A percentile compares a stretch with the other conserved stretches of the same genome.
Evolutionary conservation across 208 protist genomes (phyloP).

Genomic region (Trypanosoma avium): DNA sequence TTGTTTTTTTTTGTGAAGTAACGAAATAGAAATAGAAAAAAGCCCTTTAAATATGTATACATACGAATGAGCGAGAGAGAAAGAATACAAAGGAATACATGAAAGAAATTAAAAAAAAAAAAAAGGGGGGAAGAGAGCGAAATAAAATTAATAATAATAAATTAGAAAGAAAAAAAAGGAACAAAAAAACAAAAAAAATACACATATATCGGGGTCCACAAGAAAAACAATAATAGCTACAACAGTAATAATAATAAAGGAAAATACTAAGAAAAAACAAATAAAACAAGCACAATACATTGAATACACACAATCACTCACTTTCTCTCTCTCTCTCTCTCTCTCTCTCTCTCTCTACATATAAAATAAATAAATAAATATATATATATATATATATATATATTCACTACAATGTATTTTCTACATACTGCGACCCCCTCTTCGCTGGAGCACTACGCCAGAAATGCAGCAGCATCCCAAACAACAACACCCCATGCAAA

Average conservation of each 20-base stretch:
- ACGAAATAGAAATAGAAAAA: too few species aligned
- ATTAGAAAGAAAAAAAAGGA: neutral
- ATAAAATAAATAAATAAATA: conserved; percentile 25
- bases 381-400: neutral
- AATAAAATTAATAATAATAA: conserved; percentile 8
- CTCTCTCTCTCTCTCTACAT: too few species aligned
- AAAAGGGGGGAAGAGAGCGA: too few species aligned
- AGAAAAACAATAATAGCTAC: too few species aligned
- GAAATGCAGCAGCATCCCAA: conserved; percentile 40
- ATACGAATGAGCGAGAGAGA: too few species aligned
- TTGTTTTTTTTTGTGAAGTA: neutral
- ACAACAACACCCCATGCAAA: conserved; percentile 51
- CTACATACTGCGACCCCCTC: neutral
- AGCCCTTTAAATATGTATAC: too few species aligned
- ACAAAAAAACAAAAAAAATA: neutral
- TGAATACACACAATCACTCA: too few species aligned
- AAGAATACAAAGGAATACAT: too few species aligned
- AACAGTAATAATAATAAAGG: conserved; percentile 9
- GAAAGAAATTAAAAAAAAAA: neutral
- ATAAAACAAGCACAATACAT: conserved; percentile 2
- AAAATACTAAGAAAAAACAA: neutral
- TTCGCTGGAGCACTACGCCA: neutral
- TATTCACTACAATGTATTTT: neutral
- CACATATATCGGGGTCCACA: too few species aligned
- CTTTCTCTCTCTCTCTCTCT: too few species aligned